Evolutionary conservation across 306 rosid species (phyloP), one percentile per base, ranked within the genome.

Genomic region (Begonia loranthoides): DNA sequence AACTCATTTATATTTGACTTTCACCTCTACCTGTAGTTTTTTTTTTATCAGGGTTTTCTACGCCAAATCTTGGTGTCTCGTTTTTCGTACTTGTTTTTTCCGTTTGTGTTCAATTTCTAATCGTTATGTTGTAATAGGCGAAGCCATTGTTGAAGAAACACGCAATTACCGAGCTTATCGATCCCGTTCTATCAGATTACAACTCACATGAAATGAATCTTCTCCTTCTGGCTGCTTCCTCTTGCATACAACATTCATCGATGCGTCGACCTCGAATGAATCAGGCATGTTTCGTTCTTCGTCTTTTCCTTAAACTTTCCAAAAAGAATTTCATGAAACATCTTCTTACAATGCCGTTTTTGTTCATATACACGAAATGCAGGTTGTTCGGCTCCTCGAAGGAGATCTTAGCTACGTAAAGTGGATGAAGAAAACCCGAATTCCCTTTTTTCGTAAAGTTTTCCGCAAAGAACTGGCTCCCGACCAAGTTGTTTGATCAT

Each of bases 161-260:
- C 64, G 73, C 67, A 17, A 56, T 77, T 0, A 65, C 45, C 68
- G 82, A 71, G 68, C 60, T 92, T 6, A 57, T 71, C 53, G 99
- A 92, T 81, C 75, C 82, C 46, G 73, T 81, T 55, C 63, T 87
- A 50, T 73, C 43, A 5, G 65, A 73, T n/a, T 86, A 66, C 41
- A 70, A 87, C 62, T 53, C 66, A 21, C 56, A 59, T 40, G 75
- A 92, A 57, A 57, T 79, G 68, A 81, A 76, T 71, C 73, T 86
- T 16, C 58, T 79, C 72, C 75, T 86, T 61, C 62, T 92, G 69
- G 80, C 77, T 34, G 96, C 95, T 54, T 80, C 93, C 54, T 63
- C 81, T 33, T 86, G 99, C 81, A 86, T 87, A 63, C 93, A 80
- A 21, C 79, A 64, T 28, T 83, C 93, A 49, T 81, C 99, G 12